These are phyloP conservation scores for Rhinocladiella mackenziei DNA, from an alignment of 2,329 filamentous ascomycete genomes.

Conservation along the genomic window DNA sequence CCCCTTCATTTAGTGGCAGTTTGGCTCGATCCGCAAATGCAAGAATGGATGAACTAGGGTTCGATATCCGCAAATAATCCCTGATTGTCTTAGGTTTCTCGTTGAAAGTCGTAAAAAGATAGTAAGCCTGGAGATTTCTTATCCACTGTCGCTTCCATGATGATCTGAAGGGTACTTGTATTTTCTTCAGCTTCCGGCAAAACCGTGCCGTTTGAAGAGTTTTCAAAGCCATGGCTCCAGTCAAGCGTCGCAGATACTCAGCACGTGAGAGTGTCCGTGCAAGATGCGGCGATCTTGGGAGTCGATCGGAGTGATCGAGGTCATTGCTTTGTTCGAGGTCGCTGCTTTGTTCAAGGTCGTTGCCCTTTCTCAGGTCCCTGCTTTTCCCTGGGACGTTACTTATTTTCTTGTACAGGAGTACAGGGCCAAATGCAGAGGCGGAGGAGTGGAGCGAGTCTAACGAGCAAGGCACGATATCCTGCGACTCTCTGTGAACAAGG, in stretches of 20 bases:
- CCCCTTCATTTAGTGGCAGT: conserved; percentile 9
- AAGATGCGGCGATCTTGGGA: background rate
- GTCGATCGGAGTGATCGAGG: background rate
- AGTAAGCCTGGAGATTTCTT: conserved; percentile 11
- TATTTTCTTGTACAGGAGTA: conserved; percentile 11
- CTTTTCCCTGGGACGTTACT: too few species aligned
- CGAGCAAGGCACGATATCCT: background rate
- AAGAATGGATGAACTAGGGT: conserved; percentile 11
- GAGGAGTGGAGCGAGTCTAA: background rate
- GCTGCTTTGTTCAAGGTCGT: too few species aligned
- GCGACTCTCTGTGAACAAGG: background rate
- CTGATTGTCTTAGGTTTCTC: conserved; percentile 8
- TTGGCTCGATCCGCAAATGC: conserved; percentile 6
- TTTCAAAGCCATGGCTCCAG: conserved; percentile 3
- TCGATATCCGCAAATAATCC: background rate
- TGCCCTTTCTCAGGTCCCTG: too few species aligned
- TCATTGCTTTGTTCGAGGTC: background rate
- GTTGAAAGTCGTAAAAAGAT: conserved; percentile 16
- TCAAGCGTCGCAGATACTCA: background rate
- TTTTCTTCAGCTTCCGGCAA: background rate
- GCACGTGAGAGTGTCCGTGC: background rate
- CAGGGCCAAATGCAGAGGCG: conserved; percentile 6
- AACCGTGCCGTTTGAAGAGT: background rate
- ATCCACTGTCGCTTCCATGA: background rate
- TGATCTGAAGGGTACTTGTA: background rate